Base-by-base conservation (phyloP, 345 rosid genomes). In the Aethionema arabicum region DNA sequence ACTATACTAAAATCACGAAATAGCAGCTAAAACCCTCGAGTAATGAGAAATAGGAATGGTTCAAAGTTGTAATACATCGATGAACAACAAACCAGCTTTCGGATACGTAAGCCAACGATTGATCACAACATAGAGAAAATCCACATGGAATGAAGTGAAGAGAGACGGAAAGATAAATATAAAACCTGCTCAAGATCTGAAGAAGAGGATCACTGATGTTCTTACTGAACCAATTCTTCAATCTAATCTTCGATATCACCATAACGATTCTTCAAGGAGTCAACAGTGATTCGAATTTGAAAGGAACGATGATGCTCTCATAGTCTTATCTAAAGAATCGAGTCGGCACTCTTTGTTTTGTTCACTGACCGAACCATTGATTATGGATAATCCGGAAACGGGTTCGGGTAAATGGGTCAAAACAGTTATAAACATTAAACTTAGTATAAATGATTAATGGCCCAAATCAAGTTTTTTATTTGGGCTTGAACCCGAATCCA, bases 131-230 rank as follows among this genome's bases (percentile, higher is more conserved):
- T 4, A 30, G 32, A 66, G 15, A 36, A 29, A 5, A 3, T 11
- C 15, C 54, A 66, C 21, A 11, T 7, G 3, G 41, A 60, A 53
- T 13, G 67, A 30, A 30, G 45, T 14, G 27, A 16, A 44, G 44
- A 32, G 29, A 43, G 46, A 3, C 11, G 36, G 10, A 32, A 21
- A 21, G 27, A 21, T 21, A 21, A 21, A 29, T 8, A 50, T 1
- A 57, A 55, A 66, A 88, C 98, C 85, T 84, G 67, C 83, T 76
- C 41, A 92, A 79, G 77, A 88, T 86, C 60, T 76, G 84, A 53
- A 83, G 48, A 53, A 92, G 82, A 68, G 98, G 95, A 60, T 92
- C 88, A 5, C 73, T 65, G 51, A 92, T 74, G 67, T 78, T 89
- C 51, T 68, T 56, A 59, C 71, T 55, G 43, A 86, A 60, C 95